phyloP scores from a whole-genome alignment of 306 rosid genomes.

The Quercus rubra region DNA sequence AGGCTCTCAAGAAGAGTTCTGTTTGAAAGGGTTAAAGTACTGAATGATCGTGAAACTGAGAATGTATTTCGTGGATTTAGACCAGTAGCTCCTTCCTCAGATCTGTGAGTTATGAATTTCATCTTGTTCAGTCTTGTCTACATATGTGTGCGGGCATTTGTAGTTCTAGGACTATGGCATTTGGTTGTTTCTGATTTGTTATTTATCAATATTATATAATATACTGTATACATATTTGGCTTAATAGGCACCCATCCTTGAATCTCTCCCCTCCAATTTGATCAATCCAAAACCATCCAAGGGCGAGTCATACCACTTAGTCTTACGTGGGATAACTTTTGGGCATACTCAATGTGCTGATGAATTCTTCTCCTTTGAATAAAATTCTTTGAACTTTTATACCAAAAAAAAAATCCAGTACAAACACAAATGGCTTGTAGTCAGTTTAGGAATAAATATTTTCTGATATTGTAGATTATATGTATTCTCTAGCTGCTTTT shows the following conservation, averaged over 20 bases:
- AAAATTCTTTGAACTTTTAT: too few species aligned
- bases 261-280: not conserved
- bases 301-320: too few species aligned
- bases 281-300: not conserved
- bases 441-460: not conserved
- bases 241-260: not conserved
- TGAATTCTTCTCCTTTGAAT: too few species aligned
- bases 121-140: constrained; percentile 2
- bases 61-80: constrained; percentile 60
- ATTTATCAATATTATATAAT: not conserved
- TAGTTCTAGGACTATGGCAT: not conserved
- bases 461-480: not conserved
- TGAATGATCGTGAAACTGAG: constrained; percentile 49
- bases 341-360: too few species aligned
- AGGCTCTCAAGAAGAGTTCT: constrained; percentile 66
- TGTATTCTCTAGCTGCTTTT: not conserved
- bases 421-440: not conserved
- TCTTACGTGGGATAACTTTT: too few species aligned
- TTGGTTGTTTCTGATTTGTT: not conserved
- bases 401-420: too few species aligned
- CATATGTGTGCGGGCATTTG: not conserved
- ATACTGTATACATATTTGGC: not conserved
- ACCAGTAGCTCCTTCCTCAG: constrained; percentile 66
- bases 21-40: constrained; percentile 55
- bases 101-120: constrained; percentile 52